phyloP scores from a whole-genome alignment of 1,284 basidiomycete genomes.

The Trametes versicolor region DNA sequence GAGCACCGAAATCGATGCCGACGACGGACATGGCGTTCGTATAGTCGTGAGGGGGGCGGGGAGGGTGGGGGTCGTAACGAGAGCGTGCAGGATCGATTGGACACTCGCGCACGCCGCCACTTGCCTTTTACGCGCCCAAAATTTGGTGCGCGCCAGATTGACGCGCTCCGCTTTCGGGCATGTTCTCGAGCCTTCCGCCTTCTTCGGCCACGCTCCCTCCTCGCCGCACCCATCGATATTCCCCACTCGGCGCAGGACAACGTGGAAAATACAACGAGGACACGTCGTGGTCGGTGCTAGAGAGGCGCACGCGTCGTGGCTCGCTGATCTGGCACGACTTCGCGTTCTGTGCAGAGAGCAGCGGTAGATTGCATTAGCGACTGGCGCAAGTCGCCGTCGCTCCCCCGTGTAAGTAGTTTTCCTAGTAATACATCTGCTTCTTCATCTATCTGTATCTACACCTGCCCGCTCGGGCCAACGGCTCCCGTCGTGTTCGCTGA shows the following conservation, averaged over 20 bases:
- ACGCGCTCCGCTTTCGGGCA: constrained; percentile 31
- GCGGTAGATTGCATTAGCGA: not conserved
- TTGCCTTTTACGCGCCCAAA: constrained; percentile 46
- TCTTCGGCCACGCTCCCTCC: constrained; percentile 23
- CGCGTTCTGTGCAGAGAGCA: too few species aligned
- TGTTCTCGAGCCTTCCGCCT: constrained; percentile 38
- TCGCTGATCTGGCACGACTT: too few species aligned
- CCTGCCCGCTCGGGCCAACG: constrained; percentile 45
- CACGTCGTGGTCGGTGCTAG: too few species aligned
- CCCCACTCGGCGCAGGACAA: not conserved
- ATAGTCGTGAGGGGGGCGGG: constrained; percentile 30
- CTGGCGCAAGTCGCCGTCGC: too few species aligned
- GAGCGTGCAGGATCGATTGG: constrained; percentile 33
- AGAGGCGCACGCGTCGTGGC: too few species aligned
- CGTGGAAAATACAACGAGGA: not conserved
- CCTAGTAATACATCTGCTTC: constrained; percentile 29
- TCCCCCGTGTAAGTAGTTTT: not conserved
- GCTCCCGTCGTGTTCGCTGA: constrained; percentile 41
- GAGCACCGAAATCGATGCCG: constrained; percentile 91
- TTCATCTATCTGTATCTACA: constrained; percentile 33
- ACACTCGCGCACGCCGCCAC: constrained; percentile 16
- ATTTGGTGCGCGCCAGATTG: constrained; percentile 39
- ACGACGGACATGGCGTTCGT: constrained; percentile 79
- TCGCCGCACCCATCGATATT: constrained; percentile 18
- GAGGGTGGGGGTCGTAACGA: constrained; percentile 32